Evolutionary conservation across 306 rosid species (phyloP), one percentile per base, ranked within the genome.

Genomic region (Castanea mollissima): DNA sequence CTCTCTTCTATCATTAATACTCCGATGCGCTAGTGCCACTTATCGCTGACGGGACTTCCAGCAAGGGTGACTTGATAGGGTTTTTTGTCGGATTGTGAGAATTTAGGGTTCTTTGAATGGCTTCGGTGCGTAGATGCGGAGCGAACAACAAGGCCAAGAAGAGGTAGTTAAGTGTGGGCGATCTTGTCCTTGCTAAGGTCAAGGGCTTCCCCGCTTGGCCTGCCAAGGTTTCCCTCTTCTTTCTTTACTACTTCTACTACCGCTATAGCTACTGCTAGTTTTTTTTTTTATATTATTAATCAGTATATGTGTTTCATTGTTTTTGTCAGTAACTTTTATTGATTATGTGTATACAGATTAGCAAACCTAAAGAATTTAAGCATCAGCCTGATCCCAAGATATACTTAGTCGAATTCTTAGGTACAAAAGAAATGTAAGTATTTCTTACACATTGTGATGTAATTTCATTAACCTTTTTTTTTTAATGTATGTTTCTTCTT

Each of bases 141-240:
- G 88, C 86, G 77, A 90, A 75, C 83, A 96, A 90, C 88, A 96
- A 92, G 88, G 85, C 88, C 3, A 90, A 87, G 84, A 90, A 89
- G 73, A 85, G 90, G 25, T 87, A 91, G 85, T 76, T 96, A 87
- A 85, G 90, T 64, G 83, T 91, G 52, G 99, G 99, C 80, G 98
- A 93, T 96, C 99, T 96, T 35, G 99, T 96, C 5, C 99, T 96
- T 23, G 99, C 99, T 35, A 96, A 96, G 92, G 97, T 96, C 84
- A 93, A 96, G 94, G 99, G 99, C 60, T 92, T 89, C 86, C 98
- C 98, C 7, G 83, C 90, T 71, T 96, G 98, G 99, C 99, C 99
- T 52, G 98, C 98, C 60, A 91, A 96, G 99, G 99, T 96, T 29
- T 38, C 63, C 10, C 18, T 74, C 54, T 75, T 38, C 7, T 38